Evolutionary conservation across 148 eudicot genomes (phyloP), one percentile per base, ranked within the genome.

Genomic region (Persicaria tinctoria): DNA sequence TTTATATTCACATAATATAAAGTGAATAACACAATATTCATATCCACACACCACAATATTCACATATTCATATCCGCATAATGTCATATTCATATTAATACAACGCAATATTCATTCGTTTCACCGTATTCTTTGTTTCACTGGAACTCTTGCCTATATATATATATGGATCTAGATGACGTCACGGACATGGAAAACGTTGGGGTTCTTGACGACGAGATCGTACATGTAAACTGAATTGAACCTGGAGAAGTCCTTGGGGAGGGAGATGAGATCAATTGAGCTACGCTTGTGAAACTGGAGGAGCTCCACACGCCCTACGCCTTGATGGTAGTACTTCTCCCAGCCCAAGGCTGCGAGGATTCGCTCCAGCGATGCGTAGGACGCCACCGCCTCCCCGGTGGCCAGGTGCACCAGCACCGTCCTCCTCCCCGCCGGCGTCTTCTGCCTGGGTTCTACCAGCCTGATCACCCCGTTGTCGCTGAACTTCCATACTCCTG

Each of bases 221-320:
- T 81, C 84, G 48, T 72, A 84, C 86, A 81, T 84, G 76, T 84
- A 75, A 54, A 81, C 56, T 68, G 86, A 76, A 32, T 54, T 84
- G 72, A 84, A 84, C 75, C 57, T 81, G 76, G n/a, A 2, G 72
- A 84, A 84, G 38, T 79, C 78, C 12, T 6, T 76, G 51, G 86
- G 86, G 27, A 84, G 77, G 14, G 86, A 84, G 57, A 84, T 84
- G 69, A 84, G 80, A 51, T 81, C 82, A 14, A 78, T 75, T 2
- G 86, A 76, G 9, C 78, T 73, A 12, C 46, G 72, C 47, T 81
- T 84, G 78, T 84, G 86, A 76, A 78, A 84, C 50, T 84, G 86
- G 13, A 70, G 74, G 38, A 84, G 80, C 50, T 74, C 78, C 14
- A 80, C 80, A 50, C 81, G 84, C 18, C 79, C 84, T 1, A 1